Evolutionary conservation across 2,329 filamentous ascomycete species (phyloP).

Genomic region (Trichoderma sp.): DNA sequence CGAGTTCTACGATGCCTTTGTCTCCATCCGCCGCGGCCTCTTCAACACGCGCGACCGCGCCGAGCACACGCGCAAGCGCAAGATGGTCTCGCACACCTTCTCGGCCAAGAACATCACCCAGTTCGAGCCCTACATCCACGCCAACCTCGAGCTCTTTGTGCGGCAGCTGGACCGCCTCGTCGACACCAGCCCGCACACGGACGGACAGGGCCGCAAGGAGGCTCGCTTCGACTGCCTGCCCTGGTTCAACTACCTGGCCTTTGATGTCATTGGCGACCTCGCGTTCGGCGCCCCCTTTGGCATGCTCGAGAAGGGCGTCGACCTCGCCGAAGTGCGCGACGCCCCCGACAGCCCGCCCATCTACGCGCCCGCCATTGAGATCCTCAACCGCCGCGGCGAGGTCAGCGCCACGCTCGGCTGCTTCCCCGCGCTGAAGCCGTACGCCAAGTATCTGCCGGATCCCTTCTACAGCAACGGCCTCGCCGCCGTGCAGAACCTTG

Average conservation of each 20-base stretch:
- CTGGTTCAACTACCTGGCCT: conserved; percentile 67
- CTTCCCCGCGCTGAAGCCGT: conserved; percentile 74
- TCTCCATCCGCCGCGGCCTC: conserved; percentile 79
- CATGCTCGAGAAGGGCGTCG: conserved; percentile 76
- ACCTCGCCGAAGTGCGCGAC: conserved; percentile 72
- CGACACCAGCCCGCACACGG: conserved; percentile 47
- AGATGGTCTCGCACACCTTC: conserved; percentile 86
- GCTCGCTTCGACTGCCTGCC: conserved; percentile 72
- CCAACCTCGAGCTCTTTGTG: conserved; percentile 74
- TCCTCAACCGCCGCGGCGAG: conserved; percentile 84
- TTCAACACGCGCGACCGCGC: conserved; percentile 85
- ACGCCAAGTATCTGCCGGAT: conserved; percentile 77
- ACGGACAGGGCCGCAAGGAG: conserved; percentile 59
- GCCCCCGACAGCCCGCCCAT: conserved; percentile 63
- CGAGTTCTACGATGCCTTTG: conserved; percentile 89
- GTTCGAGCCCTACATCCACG: conserved; percentile 87
- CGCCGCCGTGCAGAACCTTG: conserved; percentile 74
- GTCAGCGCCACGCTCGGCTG: conserved; percentile 80
- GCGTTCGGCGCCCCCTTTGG: conserved; percentile 56
- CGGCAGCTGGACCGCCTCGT: conserved; percentile 70
- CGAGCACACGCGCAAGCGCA: conserved; percentile 86
- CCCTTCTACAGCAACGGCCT: conserved; percentile 78
- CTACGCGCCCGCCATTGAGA: conserved; percentile 80
- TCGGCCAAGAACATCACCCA: conserved; percentile 77
- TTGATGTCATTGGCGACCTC: conserved; percentile 53